Evolutionary conservation across 805 yeast genomes (phyloP).

Genomic region (Candida suzukii): DNA sequence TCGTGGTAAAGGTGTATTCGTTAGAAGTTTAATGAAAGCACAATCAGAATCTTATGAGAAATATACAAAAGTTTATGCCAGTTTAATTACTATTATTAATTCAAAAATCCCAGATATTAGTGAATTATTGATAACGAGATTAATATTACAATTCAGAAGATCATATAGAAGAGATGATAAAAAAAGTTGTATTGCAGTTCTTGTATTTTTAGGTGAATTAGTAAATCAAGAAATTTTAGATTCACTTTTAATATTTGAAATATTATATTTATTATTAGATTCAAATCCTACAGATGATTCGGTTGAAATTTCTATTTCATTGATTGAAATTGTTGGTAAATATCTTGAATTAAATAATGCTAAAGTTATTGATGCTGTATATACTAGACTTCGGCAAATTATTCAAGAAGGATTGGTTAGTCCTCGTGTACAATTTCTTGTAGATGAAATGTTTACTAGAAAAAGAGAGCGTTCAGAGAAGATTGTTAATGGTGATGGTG

Average conservation of each 20-base stretch:
- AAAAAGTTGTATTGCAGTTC: constrained; percentile 32
- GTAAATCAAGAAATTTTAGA: constrained; percentile 56
- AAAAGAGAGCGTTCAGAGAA: constrained; percentile 33
- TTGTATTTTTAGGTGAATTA: constrained; percentile 52
- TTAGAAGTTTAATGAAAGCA: constrained; percentile 48
- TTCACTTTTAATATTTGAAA: constrained; percentile 45
- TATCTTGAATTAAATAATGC: constrained; percentile 34
- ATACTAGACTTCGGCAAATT: constrained; percentile 54
- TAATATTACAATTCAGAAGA: constrained; percentile 52
- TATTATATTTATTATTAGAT: constrained; percentile 39
- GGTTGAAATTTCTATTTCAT: constrained; percentile 43
- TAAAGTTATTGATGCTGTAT: constrained; percentile 23
- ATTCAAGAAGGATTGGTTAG: constrained; percentile 47
- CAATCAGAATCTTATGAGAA: constrained; percentile 33
- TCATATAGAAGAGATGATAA: constrained; percentile 43
- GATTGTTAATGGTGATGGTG: constrained; percentile 29
- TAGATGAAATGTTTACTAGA: constrained; percentile 46
- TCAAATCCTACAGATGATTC: constrained; percentile 42
- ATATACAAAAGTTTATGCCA: constrained; percentile 45
- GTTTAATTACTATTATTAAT: constrained; percentile 54
- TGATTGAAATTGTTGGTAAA: constrained; percentile 48
- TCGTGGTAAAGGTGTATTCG: constrained; percentile 55
- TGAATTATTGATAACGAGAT: constrained; percentile 41
- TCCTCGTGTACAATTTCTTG: constrained; percentile 33
- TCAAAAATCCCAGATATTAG: constrained; percentile 68